Conservation (phyloP, 1,284 basidiomycete species). For the Volvariella volvacea region DNA sequence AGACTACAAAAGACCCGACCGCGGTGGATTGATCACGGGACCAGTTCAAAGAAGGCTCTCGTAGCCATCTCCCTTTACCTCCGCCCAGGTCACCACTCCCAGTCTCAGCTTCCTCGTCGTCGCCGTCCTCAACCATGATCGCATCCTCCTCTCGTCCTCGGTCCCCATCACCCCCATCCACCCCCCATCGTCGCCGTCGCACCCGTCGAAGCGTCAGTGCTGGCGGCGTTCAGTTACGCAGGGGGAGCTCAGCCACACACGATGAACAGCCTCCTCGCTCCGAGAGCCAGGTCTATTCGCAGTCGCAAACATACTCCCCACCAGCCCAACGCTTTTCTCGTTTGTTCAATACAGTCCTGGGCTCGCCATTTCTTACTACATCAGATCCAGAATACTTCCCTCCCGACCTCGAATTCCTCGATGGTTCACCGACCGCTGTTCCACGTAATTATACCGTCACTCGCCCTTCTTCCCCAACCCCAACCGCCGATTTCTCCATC, state of each 20-base stretch:
- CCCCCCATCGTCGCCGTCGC: background rate
- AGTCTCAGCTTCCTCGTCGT: background rate
- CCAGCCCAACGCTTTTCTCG: constrained; percentile 24
- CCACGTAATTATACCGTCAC: constrained; percentile 35
- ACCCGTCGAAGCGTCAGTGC: background rate
- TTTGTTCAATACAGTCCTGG: constrained; percentile 28
- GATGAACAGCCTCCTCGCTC: background rate
- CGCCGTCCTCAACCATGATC: background rate
- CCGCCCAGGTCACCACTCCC: too few relatives aligned
- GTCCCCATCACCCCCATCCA: background rate
- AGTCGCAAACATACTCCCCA: background rate
- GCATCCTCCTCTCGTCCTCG: background rate
- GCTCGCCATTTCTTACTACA: constrained; percentile 35
- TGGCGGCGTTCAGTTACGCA: background rate
- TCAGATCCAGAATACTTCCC: constrained; percentile 15
- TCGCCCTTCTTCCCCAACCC: constrained; percentile 21
- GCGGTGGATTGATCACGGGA: too few relatives aligned
- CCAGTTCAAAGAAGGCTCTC: too few relatives aligned
- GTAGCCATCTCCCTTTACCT: too few relatives aligned
- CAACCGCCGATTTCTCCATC: constrained; percentile 26
- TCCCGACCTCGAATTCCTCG: constrained; percentile 34
- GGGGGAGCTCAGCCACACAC: too few relatives aligned
- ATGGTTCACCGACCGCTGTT: constrained; percentile 34
- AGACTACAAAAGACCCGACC: too few relatives aligned
- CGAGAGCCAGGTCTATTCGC: background rate